Evolutionary conservation across 1,139 yeast species (phyloP).

Genomic region (Maudiozyma humilis): DNA sequence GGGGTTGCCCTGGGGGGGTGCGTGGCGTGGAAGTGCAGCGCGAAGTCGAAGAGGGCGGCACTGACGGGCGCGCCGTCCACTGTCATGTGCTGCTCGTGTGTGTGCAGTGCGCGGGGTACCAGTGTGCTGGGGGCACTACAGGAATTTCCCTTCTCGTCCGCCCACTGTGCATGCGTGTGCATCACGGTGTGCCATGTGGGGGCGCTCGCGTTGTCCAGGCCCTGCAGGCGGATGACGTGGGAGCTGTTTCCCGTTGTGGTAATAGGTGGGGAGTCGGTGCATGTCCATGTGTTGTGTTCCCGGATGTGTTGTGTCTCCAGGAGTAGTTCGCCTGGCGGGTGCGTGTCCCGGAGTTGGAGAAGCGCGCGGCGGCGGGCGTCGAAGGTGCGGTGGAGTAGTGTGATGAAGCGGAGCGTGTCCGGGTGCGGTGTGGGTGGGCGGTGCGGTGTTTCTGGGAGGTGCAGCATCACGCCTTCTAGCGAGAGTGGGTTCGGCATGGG

Average conservation of each 20-base stretch:
- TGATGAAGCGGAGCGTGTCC: constrained; percentile 64
- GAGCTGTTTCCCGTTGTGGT: too few relatives aligned
- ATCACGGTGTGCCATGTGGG: too few relatives aligned
- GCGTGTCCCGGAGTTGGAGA: constrained; percentile 42
- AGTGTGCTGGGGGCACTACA: constrained; percentile 41
- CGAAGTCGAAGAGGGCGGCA: constrained; percentile 73
- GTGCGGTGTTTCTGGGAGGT: neutral
- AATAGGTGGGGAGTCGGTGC: too few relatives aligned
- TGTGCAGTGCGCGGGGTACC: constrained; percentile 85
- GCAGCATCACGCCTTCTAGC: neutral
- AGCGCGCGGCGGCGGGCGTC: constrained; percentile 50
- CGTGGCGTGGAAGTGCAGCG: constrained; percentile 64
- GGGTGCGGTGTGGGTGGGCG: constrained; percentile 11
- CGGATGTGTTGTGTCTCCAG: too few relatives aligned
- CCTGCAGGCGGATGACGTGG: too few relatives aligned
- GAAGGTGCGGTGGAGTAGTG: constrained; percentile 64
- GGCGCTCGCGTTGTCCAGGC: too few relatives aligned
- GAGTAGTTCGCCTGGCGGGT: too few relatives aligned
- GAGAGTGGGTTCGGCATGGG: constrained; percentile 1
- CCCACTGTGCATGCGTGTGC: too few relatives aligned
- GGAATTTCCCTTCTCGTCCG: neutral
- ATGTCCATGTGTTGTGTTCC: too few relatives aligned
- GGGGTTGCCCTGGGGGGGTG: constrained; percentile 68
- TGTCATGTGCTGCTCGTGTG: constrained; percentile 61
- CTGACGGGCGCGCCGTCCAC: constrained; percentile 71